A percentile compares a stretch with the other conserved stretches of the same genome.
Conservation (phyloP, 805 yeast genomes). For the Maudiozyma turicensis region DNA sequence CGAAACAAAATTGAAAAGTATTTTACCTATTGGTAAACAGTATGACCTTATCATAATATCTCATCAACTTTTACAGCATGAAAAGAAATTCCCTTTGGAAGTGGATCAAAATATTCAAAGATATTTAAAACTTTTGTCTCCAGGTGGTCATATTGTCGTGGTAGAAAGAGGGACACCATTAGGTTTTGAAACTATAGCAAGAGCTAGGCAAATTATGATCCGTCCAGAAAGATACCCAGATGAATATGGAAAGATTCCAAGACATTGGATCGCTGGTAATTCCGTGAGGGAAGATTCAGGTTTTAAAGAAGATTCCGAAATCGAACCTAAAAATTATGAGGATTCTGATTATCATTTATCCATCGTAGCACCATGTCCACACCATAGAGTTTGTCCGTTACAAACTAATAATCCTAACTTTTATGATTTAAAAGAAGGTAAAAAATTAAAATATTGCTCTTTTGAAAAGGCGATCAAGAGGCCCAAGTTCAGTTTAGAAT, state of each 20-base stretch:
- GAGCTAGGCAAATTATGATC: constrained; percentile 85
- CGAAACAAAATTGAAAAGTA: constrained; percentile 45
- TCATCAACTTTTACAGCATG: constrained; percentile 60
- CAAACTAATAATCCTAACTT: constrained; percentile 67
- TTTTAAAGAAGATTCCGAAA: neutral
- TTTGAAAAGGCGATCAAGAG: constrained; percentile 63
- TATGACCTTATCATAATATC: constrained; percentile 80
- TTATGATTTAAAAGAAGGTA: constrained; percentile 47
- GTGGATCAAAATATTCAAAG: constrained; percentile 59
- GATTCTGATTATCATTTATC: constrained; percentile 43
- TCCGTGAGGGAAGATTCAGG: constrained; percentile 8
- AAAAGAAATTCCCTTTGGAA: constrained; percentile 55
- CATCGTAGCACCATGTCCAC: constrained; percentile 84
- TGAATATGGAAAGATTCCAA: constrained; percentile 55
- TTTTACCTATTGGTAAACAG: constrained; percentile 39
- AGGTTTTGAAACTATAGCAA: constrained; percentile 80
- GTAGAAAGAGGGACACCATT: constrained; percentile 83
- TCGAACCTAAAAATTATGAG: constrained; percentile 9
- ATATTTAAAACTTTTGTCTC: constrained; percentile 52
- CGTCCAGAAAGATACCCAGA: constrained; percentile 62
- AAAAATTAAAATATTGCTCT: constrained; percentile 62
- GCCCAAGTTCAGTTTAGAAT: constrained; percentile 71
- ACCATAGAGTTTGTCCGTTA: constrained; percentile 77
- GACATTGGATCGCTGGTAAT: constrained; percentile 54
- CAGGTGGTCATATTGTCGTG: constrained; percentile 70